A percentile compares a stretch with the other conserved stretches of the same genome.
Conservation (phyloP, 2,329 filamentous ascomycete genomes). For the Aspergillus alliaceus region DNA sequence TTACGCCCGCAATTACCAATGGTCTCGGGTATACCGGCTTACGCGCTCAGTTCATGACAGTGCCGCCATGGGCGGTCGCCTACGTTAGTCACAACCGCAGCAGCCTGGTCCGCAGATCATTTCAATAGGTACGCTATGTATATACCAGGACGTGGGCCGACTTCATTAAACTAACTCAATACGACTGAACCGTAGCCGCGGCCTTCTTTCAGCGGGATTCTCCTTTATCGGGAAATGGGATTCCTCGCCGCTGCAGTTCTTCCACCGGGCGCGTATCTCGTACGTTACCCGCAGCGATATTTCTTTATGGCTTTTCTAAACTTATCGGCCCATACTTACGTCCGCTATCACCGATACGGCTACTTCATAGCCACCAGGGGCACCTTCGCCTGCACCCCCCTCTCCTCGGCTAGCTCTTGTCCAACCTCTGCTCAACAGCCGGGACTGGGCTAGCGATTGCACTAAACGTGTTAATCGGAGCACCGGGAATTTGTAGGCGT, state of each 20-base stretch:
- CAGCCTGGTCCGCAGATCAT: slow-evolving; percentile 63
- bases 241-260: slow-evolving; percentile 66
- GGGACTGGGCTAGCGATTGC: slow-evolving; percentile 69
- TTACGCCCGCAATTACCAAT: slow-evolving; percentile 64
- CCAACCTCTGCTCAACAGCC: slow-evolving; percentile 65
- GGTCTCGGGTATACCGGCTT: slow-evolving; percentile 57
- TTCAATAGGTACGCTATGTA: slow-evolving; percentile 31
- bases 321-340: background rate
- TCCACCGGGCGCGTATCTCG: slow-evolving; percentile 58
- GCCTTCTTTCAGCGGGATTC: slow-evolving; percentile 51
- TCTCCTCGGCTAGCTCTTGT: slow-evolving; percentile 68
- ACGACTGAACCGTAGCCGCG: slow-evolving; percentile 40
- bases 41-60: slow-evolving; percentile 65
- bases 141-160: background rate
- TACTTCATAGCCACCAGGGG: slow-evolving; percentile 67
- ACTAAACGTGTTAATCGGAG: slow-evolving; percentile 67
- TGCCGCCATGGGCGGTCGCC: slow-evolving; percentile 64
- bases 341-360: slow-evolving; percentile 58
- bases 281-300: slow-evolving; percentile 24
- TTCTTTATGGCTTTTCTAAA: background rate
- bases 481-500: slow-evolving; percentile 70
- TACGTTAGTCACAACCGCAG: slow-evolving; percentile 54
- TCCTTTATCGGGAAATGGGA: slow-evolving; percentile 54
- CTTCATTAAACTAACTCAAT: background rate
- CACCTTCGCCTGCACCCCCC: slow-evolving; percentile 69